Evolutionary conservation across 164 flowering plant species (phyloP), one percentile per base, ranked within the genome.

Genomic region (Nelumbo lutea): DNA sequence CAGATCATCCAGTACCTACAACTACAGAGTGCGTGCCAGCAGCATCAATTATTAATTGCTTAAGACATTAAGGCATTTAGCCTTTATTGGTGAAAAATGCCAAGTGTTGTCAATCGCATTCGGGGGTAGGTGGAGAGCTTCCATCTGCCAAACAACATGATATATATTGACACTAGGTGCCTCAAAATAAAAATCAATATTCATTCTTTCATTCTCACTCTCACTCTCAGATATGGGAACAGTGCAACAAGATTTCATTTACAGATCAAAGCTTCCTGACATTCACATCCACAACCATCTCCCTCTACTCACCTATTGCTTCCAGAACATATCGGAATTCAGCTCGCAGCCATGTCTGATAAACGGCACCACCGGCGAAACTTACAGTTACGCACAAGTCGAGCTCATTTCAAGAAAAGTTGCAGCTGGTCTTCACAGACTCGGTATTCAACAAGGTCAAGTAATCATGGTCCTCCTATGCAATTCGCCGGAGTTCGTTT

Each of bases 211-310:
- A 27, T 27, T 27, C 0, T 27, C 27, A 27, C 0, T 27, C 27
- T 27, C 27, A 27, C 27, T 27, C 27, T 27, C 27, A 27, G 27
- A 27, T 27, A 27, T 27, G 27, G 27, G 27, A 27, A 27, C 27
- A 27, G 27, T 27, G 61, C 40, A 52, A 42, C 67, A 77, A 39
- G 88, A 93, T 11, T 74, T 78, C 83, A 82, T 95, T 44, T 95
- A 80, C 81, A 70, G 90, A 61, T 95, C 98, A 6, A 95, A 89
- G 65, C 88, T 95, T 4, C 96, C 97, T 0, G 94, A 91, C 56
- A 91, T 95, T 39, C 75, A 85, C 79, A 86, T 95, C 76, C 93
- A 96, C 0, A 77, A 83, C 44, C 88, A 91, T 67, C 89, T 91
- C 50, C 89, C 96, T 1, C 74, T 91, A 47, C 96, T 90, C 75